Conservation (phyloP, 371 early-diverging fungal genomes). For the Sporodiniella umbellata region DNA sequence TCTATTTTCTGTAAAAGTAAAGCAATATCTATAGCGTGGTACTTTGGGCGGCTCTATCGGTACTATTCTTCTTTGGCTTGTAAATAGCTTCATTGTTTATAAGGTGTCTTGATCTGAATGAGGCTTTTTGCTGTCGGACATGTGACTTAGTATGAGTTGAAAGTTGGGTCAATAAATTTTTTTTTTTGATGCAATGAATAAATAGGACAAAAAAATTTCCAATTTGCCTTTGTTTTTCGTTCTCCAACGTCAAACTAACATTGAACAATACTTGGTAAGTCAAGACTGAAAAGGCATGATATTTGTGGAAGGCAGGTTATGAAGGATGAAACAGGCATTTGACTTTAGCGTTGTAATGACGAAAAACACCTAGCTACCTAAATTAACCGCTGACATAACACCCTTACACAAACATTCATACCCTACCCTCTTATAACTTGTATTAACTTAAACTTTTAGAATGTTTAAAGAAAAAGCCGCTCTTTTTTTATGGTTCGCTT, state of each 20-base stretch:
- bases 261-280: neutral
- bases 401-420: conserved; percentile 1
- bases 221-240: neutral
- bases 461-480: neutral
- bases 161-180: no score
- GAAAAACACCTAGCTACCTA: conserved; percentile 46
- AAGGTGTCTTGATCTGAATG: no score
- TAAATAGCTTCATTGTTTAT: no score
- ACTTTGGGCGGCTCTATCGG: no score
- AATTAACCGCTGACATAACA: conserved; percentile 24
- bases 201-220: neutral
- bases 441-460: neutral
- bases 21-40: no score
- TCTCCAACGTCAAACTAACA: neutral
- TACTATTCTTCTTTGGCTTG: no score
- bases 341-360: conserved; percentile 48
- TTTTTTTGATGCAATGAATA: neutral
- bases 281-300: no score
- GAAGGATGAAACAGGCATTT: conserved; percentile 50
- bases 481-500: conserved; percentile 3
- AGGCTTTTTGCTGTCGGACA: no score
- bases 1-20: no score
- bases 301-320: no score
- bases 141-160: no score
- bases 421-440: neutral